A percentile compares a stretch with the other conserved stretches of the same genome.
These are phyloP conservation scores for Brasilioporus rufonigricans DNA, from an alignment of 768 basidiomycete species.

Conservation along the genomic window DNA sequence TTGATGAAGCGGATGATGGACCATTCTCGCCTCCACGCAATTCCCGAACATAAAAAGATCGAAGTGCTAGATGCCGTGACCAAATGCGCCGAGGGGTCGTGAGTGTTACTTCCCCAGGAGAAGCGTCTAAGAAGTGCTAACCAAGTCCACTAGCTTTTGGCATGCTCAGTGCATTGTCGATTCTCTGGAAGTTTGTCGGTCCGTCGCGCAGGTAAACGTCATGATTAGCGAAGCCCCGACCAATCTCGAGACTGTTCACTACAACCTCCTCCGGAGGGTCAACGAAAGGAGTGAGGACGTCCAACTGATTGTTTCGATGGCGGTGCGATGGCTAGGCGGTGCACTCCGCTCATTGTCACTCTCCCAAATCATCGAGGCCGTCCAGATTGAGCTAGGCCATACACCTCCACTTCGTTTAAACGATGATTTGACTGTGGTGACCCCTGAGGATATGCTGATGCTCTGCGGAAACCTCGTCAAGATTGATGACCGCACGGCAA, in stretches of 20 bases:
- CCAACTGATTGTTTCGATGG: slow-evolving; percentile 24
- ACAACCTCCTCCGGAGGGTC: slow-evolving; percentile 20
- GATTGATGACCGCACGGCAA: slow-evolving; percentile 22
- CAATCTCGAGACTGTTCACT: slow-evolving; percentile 22
- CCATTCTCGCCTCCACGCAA: slow-evolving; percentile 21
- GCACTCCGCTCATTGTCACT: slow-evolving; percentile 27
- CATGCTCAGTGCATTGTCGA: slow-evolving; percentile 28
- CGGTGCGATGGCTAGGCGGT: slow-evolving; percentile 23
- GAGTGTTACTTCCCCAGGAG: not conserved
- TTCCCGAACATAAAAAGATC: slow-evolving; percentile 22
- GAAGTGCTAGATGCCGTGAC: slow-evolving; percentile 20
- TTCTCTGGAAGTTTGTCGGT: slow-evolving; percentile 26
- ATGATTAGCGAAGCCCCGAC: slow-evolving; percentile 17
- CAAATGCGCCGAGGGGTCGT: slow-evolving; percentile 17
- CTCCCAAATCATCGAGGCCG: slow-evolving; percentile 28
- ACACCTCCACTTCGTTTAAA: slow-evolving; percentile 21
- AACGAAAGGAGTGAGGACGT: slow-evolving; percentile 24
- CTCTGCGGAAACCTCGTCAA: slow-evolving; percentile 28
- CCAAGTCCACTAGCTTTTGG: slow-evolving; percentile 21
- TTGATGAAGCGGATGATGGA: slow-evolving; percentile 25
- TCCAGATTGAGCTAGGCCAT: slow-evolving; percentile 28
- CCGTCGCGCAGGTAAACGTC: slow-evolving; percentile 22
- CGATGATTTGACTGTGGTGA: slow-evolving; percentile 26
- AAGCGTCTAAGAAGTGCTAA: not conserved
- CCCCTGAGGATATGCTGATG: slow-evolving; percentile 23